Percentiles rank a stretch among this genome's conserved stretches.
These are phyloP conservation scores for Backusella tarrabulga DNA, from an alignment of 192 early-diverging fungal genomes.

Conservation along the genomic window DNA sequence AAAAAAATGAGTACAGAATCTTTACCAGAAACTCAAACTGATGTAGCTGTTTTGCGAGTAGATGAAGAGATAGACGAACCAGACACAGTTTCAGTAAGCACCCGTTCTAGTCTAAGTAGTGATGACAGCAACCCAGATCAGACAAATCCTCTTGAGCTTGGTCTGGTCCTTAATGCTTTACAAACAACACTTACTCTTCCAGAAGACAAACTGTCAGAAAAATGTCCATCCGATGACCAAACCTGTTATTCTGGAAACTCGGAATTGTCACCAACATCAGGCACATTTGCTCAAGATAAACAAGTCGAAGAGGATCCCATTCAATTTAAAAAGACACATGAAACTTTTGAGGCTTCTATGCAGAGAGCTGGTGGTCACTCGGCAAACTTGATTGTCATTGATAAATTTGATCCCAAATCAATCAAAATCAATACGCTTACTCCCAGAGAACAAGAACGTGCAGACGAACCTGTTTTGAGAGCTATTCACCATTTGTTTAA, in stretches of 20 bases:
- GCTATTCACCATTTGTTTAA: constrained; percentile 34
- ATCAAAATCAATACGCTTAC: constrained; percentile 22
- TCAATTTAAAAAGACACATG: not conserved
- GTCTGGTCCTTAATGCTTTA: constrained; percentile 1
- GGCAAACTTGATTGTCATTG: constrained; percentile 16
- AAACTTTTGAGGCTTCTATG: not conserved
- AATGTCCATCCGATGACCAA: not conserved
- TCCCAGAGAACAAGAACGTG: constrained; percentile 29
- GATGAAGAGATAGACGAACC: not conserved
- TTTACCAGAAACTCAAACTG: not conserved
- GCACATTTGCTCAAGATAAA: not conserved
- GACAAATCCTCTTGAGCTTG: not conserved
- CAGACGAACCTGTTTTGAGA: constrained; percentile 22
- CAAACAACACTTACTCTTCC: not conserved
- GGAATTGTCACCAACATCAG: not conserved
- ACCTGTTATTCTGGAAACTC: not conserved
- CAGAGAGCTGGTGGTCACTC: not conserved
- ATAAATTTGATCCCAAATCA: constrained; percentile 14
- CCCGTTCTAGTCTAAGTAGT: constrained; percentile 11
- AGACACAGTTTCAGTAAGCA: not conserved
- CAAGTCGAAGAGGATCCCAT: not conserved
- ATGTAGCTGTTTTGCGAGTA: not conserved
- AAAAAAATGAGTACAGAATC: not conserved
- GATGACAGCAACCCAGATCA: not conserved
- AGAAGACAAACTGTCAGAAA: not conserved